Base-by-base conservation (phyloP, 768 basidiomycete genomes). In the Mycena olivaceomarginata region DNA sequence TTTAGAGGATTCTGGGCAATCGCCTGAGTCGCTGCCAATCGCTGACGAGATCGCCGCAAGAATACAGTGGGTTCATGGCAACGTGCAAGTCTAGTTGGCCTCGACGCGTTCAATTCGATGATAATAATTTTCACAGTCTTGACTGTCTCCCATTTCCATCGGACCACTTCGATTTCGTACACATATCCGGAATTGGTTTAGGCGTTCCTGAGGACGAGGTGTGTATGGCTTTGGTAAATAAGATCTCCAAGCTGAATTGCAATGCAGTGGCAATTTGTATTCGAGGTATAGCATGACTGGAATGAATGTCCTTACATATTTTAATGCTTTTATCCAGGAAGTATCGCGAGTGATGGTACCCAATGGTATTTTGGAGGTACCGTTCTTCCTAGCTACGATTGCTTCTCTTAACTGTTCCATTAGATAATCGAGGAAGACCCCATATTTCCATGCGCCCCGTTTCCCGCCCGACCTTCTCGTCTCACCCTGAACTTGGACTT, bases 361-460 rank as follows among this genome's bases (percentile, higher is more conserved):
- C 8, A 89, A 92, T 20, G 94, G 89, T 39, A 84, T 91, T 16
- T 82, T 95, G 15, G 95, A 96, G 91, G 94, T 94, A 75, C 66
- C 85, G 80, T 76, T 65, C 63, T 74, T 48, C 64, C 60, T n/a
- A 57, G 13, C 22, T 13, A 22, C 73, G 41, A 43, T 8, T 22
- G 48, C 15, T 18, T 40, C 39, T 48, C 79, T 40, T 80, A 71
- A 69, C 45, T 10, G 31, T 62, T 40, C 39, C 60, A n/a, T n/a
- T 77, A 95, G 94, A 86, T 95, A 11, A 90, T 95, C 48, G 94
- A 95, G 82, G 94, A 96, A 74, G 94, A 95, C 81, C 87, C 92
- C 9, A 88, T 94, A 63, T 95, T 95, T 81, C 94, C 94, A 10
- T 91, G 88, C 75, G 82, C 56, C 59, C 76, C 31, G 31, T 31